phyloP scores from a whole-genome alignment of 2,329 filamentous ascomycete genomes.

The Alternaria gansuensis region DNA sequence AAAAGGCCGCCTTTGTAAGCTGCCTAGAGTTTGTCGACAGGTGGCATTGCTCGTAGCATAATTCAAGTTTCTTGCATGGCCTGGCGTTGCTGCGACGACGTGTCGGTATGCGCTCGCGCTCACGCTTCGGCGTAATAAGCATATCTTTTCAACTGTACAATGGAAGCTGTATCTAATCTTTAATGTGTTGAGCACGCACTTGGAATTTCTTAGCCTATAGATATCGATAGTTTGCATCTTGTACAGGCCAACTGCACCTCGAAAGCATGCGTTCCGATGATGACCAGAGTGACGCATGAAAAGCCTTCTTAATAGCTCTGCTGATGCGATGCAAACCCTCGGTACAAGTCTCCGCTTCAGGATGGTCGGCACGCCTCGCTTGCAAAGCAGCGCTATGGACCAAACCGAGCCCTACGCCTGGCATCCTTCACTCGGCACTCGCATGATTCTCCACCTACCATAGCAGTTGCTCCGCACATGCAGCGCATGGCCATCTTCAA shows the following conservation, averaged over 20 bases:
- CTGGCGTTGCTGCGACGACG: conserved; percentile 12
- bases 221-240: neutral
- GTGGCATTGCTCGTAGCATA: neutral
- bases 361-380: conserved; percentile 5
- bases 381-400: conserved; percentile 1
- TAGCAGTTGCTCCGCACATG: conserved; percentile 3
- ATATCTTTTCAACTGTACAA: neutral
- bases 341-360: conserved; percentile 13
- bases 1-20: conserved; percentile 37
- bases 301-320: neutral
- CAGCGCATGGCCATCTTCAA: conserved; percentile 10
- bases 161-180: conserved; percentile 1
- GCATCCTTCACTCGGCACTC: conserved; percentile 11
- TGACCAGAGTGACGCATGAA: neutral
- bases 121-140: neutral
- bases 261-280: neutral
- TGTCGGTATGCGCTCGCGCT: conserved; percentile 3
- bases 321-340: conserved; percentile 3
- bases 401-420: neutral
- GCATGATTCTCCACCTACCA: neutral
- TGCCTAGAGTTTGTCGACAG: neutral
- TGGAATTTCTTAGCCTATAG: neutral
- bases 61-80: conserved; percentile 20
- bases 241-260: neutral
- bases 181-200: conserved; percentile 6